Conservation (phyloP, 208 protist genomes). For the Leishmania amazonensis region DNA sequence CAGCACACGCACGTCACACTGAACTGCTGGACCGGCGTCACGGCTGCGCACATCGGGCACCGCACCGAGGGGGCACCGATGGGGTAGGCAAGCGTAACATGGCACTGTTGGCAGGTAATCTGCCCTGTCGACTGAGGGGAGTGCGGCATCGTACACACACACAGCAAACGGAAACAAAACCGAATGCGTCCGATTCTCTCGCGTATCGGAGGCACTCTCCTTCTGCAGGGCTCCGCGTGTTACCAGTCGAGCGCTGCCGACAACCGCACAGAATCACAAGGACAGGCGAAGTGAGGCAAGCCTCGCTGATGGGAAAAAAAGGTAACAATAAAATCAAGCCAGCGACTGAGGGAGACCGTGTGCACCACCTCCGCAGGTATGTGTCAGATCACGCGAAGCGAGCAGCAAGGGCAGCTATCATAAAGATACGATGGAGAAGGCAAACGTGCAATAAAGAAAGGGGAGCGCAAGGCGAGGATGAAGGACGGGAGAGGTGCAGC, state of each 20-base stretch:
- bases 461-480: too few species aligned
- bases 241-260: neutral
- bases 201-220: neutral
- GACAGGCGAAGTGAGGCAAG: neutral
- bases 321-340: neutral
- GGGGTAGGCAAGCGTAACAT: slow-evolving; percentile 82
- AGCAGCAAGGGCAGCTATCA: neutral
- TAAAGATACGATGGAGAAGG: neutral
- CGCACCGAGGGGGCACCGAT: slow-evolving; percentile 82
- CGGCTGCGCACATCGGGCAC: slow-evolving; percentile 81
- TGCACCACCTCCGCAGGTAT: neutral
- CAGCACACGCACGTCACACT: slow-evolving; percentile 83
- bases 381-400: neutral
- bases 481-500: too few species aligned
- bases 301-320: neutral
- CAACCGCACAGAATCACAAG: neutral
- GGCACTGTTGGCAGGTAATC: slow-evolving; percentile 78
- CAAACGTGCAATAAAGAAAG: too few species aligned
- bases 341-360: neutral
- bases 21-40: slow-evolving; percentile 85
- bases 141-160: slow-evolving; percentile 42
- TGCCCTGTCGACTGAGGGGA: slow-evolving; percentile 72
- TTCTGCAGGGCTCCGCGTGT: neutral
- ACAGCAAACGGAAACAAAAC: neutral
- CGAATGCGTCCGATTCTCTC: neutral